Evolutionary conservation across 208 protist genomes (phyloP).

Genomic region (Strigomonas culicis): DNA sequence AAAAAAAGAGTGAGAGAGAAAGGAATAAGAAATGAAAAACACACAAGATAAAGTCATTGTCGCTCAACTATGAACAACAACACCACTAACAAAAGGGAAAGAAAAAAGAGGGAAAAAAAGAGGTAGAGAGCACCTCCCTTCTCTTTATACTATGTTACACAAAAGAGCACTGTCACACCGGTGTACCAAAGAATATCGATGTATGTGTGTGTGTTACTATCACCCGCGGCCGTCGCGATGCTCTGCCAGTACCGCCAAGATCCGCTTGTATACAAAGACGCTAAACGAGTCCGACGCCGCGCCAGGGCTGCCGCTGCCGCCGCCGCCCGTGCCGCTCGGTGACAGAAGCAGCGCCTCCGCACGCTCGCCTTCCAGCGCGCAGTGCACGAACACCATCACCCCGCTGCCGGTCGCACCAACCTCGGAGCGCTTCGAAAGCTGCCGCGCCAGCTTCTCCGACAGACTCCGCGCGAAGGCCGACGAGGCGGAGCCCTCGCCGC

Average conservation of each 20-base stretch:
- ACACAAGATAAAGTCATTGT: conserved; percentile 10
- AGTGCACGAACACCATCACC: conserved; percentile 47
- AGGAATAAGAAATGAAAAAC: not conserved
- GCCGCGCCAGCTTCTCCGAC: conserved; percentile 33
- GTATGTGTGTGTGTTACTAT: conserved; percentile 2
- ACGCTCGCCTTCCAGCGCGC: conserved; percentile 45
- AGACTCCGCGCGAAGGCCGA: conserved; percentile 40
- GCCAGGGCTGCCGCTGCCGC: conserved; percentile 35
- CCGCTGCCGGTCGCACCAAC: no score
- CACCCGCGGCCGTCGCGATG: not conserved
- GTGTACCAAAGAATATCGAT: not conserved
- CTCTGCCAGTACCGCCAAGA: conserved; percentile 11
- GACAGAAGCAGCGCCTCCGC: conserved; percentile 30
- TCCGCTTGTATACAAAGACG: conserved; percentile 31
- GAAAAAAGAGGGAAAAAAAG: conserved; percentile 6
- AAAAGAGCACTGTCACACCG: not conserved
- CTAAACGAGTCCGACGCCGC: conserved; percentile 54
- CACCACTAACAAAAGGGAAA: not conserved
- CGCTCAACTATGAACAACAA: not conserved
- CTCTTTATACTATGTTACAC: not conserved
- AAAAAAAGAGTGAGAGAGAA: conserved; percentile 1
- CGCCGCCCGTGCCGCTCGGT: no score
- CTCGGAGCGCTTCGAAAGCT: conserved; percentile 10
- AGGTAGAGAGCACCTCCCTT: not conserved
- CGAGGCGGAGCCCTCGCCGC: conserved; percentile 20